These are phyloP conservation scores for Penicillium crustosum DNA, from an alignment of 2,329 filamentous ascomycete genomes.

Conservation along the genomic window DNA sequence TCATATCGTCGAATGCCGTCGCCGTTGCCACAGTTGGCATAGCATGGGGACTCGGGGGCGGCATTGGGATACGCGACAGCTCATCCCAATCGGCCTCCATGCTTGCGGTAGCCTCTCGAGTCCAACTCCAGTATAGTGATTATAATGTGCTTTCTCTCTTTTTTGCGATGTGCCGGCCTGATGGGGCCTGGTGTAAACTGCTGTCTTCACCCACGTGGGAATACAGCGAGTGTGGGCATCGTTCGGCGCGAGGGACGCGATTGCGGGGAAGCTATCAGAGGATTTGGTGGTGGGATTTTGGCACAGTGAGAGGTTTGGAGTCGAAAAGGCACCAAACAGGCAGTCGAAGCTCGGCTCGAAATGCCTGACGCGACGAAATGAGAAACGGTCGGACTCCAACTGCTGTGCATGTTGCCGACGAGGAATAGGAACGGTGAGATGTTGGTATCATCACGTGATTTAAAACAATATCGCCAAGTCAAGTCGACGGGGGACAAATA, in stretches of 20 bases:
- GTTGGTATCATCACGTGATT: slow-evolving; percentile 19
- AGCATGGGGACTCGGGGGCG: slow-evolving; percentile 70
- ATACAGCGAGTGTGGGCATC: slow-evolving; percentile 35
- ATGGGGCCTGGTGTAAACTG: slow-evolving; percentile 11
- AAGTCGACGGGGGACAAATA: background rate
- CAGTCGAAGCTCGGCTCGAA: slow-evolving; percentile 2
- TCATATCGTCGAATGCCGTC: slow-evolving; percentile 81
- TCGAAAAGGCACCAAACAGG: background rate
- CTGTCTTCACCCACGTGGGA: slow-evolving; percentile 34
- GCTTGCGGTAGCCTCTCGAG: slow-evolving; percentile 23
- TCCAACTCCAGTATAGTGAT: slow-evolving; percentile 7
- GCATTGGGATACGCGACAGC: slow-evolving; percentile 79
- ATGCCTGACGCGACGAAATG: slow-evolving; percentile 10
- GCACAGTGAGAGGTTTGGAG: background rate
- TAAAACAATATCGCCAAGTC: background rate
- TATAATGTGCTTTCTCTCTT: background rate
- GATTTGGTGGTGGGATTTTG: background rate
- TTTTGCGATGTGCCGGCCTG: background rate
- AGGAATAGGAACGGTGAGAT: slow-evolving; percentile 14
- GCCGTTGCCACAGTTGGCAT: slow-evolving; percentile 72
- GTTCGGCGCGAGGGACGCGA: slow-evolving; percentile 35
- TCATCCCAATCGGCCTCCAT: slow-evolving; percentile 57
- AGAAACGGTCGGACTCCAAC: slow-evolving; percentile 4
- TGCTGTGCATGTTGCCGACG: slow-evolving; percentile 3
- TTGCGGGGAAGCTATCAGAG: slow-evolving; percentile 36